phyloP scores from a whole-genome alignment of 2,329 filamentous ascomycete genomes.

The Ophiostoma novo-ulmi region DNA sequence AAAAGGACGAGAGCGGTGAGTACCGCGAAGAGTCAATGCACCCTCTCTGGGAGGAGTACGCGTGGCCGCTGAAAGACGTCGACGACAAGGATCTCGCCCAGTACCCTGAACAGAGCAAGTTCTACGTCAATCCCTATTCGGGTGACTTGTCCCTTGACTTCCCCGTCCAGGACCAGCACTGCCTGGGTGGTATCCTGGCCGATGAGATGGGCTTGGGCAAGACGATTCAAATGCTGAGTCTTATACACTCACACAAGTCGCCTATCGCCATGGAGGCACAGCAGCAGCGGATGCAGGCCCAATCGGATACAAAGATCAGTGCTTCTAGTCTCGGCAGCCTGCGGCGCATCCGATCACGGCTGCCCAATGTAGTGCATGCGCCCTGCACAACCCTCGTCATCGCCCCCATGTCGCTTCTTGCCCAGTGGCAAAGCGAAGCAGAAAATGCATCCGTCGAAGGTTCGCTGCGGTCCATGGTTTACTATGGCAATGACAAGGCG shows the following conservation, averaged over 20 bases:
- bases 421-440: constrained; percentile 95
- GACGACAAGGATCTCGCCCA: constrained; percentile 70
- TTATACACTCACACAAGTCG: constrained; percentile 78
- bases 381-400: constrained; percentile 89
- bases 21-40: constrained; percentile 73
- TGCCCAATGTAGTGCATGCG: constrained; percentile 55
- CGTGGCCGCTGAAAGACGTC: constrained; percentile 80
- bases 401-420: constrained; percentile 93
- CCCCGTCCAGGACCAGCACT: constrained; percentile 89
- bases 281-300: constrained; percentile 26
- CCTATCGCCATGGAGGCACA: constrained; percentile 43
- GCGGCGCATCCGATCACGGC: constrained; percentile 34
- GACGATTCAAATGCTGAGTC: constrained; percentile 95
- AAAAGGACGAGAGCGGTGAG: constrained; percentile 64
- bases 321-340: constrained; percentile 53
- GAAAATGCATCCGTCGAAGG: constrained; percentile 82
- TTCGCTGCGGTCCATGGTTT: constrained; percentile 77
- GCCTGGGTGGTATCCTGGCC: constrained; percentile 84
- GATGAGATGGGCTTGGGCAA: constrained; percentile 98
- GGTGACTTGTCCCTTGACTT: constrained; percentile 90
- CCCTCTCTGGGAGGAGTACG: constrained; percentile 93
- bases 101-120: constrained; percentile 62
- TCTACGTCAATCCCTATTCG: constrained; percentile 96
- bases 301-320: constrained; percentile 26
- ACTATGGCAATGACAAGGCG: constrained; percentile 84